Conservation (phyloP, 2,329 filamentous ascomycete genomes). For the Cadophora malorum region DNA sequence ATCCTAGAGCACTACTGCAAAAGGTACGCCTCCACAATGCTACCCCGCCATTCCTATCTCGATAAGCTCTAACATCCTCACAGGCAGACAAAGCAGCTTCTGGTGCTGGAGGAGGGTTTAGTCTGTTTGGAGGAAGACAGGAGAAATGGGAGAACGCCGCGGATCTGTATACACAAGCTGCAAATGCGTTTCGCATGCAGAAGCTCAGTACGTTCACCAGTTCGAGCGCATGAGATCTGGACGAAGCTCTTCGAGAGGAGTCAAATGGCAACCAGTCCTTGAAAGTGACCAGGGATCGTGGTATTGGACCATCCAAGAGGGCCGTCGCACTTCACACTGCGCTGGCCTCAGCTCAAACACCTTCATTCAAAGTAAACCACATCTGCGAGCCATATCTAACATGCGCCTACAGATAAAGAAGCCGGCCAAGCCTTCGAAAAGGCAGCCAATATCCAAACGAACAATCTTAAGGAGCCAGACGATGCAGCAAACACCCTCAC, state of each 20-base stretch:
- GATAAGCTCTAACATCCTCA: constrained; percentile 37
- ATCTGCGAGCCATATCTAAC: not conserved
- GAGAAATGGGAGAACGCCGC: constrained; percentile 92
- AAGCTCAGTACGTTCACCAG: constrained; percentile 69
- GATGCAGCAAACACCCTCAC: constrained; percentile 88
- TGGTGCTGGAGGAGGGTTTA: constrained; percentile 81
- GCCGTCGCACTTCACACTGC: not conserved
- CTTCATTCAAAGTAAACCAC: not conserved
- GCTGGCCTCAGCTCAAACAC: too few species aligned
- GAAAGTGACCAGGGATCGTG: too few species aligned
- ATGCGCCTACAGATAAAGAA: constrained; percentile 68
- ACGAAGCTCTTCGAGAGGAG: not conserved
- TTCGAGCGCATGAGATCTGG: not conserved
- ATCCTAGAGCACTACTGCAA: constrained; percentile 78
- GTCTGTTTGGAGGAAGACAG: constrained; percentile 83
- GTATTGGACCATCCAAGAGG: not conserved
- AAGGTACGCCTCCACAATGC: constrained; percentile 60
- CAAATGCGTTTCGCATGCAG: constrained; percentile 89
- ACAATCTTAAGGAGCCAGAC: constrained; percentile 86
- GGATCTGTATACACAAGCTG: constrained; percentile 86
- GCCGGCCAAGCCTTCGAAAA: constrained; percentile 87
- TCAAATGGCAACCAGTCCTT: not conserved
- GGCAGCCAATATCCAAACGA: constrained; percentile 80
- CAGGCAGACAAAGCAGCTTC: constrained; percentile 87
- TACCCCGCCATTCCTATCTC: constrained; percentile 42